Evolutionary conservation across 805 yeast species (phyloP), one percentile per base, ranked within the genome.

Genomic region (Hanseniaspora hatyaiensis): DNA sequence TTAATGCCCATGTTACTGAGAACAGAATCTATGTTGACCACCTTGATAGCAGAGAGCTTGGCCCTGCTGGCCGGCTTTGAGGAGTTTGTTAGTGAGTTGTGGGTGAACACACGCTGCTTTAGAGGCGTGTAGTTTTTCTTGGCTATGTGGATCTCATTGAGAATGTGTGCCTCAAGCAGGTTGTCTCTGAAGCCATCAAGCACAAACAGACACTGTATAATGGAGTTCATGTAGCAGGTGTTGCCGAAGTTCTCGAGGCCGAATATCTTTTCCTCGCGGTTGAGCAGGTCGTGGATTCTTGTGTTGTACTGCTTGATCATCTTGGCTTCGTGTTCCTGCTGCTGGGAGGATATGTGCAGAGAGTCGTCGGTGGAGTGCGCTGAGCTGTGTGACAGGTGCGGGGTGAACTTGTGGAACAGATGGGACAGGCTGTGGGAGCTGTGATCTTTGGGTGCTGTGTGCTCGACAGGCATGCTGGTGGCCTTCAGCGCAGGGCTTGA

Each of bases 171-270:
- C 45, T 66, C 63, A 41, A 77, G 60, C 1, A 82, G 59, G 46
- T 69, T 70, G 15, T 68, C 63, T 39, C 96, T 73, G 57, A 92
- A 86, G 24, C 72, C 73, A 22, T 73, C 71, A 3, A 89, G 73
- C 64, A 82, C 80, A 67, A 75, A 89, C 8, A 89, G 71, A 54
- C 94, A 85, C 61, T 92, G 98, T 20, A 92, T 65, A 26, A 92
- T 83, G 8, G 96, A 85, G 57, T 92, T 92, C 64, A 95, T 84
- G 66, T 89, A 89, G 65, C 97, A 92, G 0, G 96, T 87, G 60
- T 87, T 81, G 2, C 94, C 95, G 57, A 82, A 82, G 59, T 83
- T 83, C 59, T 83, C 92, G 73, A 81, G 75, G 1, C 94, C 94
- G 60, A 75, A 82, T 19, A 82, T 72, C 60, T 81, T 82, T 51